Conservation (phyloP, 805 yeast genomes). For the Yamadazyma olivae region DNA sequence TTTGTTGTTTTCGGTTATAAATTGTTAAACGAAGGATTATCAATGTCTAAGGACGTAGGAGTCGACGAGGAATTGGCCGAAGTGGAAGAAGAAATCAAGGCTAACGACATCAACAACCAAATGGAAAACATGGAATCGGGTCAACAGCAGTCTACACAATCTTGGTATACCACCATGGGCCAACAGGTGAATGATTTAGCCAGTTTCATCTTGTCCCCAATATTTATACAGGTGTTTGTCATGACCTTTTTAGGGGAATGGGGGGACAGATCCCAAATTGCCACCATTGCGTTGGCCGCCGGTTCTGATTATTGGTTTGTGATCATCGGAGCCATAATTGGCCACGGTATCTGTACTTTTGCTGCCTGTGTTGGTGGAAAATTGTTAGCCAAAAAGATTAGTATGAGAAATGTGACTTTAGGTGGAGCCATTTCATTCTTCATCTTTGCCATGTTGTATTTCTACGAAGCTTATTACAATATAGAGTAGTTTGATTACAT, state of each 20-base stretch:
- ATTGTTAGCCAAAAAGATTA: slow-evolving; percentile 80
- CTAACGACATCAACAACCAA: slow-evolving; percentile 50
- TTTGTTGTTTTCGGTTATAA: slow-evolving; percentile 81
- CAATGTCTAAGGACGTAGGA: slow-evolving; percentile 78
- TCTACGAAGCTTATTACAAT: slow-evolving; percentile 57
- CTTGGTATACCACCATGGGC: slow-evolving; percentile 26
- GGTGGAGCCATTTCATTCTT: slow-evolving; percentile 90
- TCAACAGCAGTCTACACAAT: slow-evolving; percentile 11
- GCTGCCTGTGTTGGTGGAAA: slow-evolving; percentile 95
- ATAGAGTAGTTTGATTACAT: slow-evolving; percentile 11
- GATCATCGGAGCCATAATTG: slow-evolving; percentile 82
- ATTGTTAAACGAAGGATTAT: slow-evolving; percentile 75
- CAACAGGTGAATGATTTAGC: slow-evolving; percentile 53
- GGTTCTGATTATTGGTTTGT: slow-evolving; percentile 90
- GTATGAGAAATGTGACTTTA: slow-evolving; percentile 87
- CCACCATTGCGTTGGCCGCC: slow-evolving; percentile 98
- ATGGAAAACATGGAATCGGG: slow-evolving; percentile 64
- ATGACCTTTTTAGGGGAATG: slow-evolving; percentile 98
- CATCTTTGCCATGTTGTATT: slow-evolving; percentile 75
- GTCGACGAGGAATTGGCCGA: slow-evolving; percentile 95
- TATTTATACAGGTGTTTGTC: slow-evolving; percentile 89
- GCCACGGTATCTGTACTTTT: slow-evolving; percentile 84
- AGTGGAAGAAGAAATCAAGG: slow-evolving; percentile 89
- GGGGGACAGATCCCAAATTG: slow-evolving; percentile 98
- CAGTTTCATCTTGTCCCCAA: slow-evolving; percentile 70